Evolutionary conservation across 2,329 filamentous ascomycete genomes (phyloP), one percentile per base, ranked within the genome.

Genomic region (Diaporthe humulicola): DNA sequence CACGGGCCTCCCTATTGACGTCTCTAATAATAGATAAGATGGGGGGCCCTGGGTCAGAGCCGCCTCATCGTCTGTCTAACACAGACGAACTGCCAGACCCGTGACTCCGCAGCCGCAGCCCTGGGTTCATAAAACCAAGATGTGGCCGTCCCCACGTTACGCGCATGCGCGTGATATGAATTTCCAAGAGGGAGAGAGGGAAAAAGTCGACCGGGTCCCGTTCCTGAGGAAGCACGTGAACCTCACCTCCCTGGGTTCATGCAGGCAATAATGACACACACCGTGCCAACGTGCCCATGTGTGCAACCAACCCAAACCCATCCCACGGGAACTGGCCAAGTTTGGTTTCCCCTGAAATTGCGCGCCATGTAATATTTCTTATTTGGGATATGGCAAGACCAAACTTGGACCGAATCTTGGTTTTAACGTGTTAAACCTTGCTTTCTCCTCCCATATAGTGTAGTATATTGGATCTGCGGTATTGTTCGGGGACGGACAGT

Each of bases 1-100:
- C 48, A 69, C 64, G 33, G n/a, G 64, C 14, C 19, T 67, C 61
- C 61, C 25, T 38, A 8, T 25, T 67, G 45, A 28, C 22, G 64
- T 52, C 64, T 28, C 64, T 69, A 69, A 69, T 54, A 69, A 69
- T 69, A 69, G 64, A 69, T 1, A n/a, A n/a, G n/a, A n/a, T n/a
- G n/a, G n/a, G n/a, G 33, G 22, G 25, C 33, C n/a, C 19, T 8
- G 48, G 14, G 38, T 54, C 17, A 67, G 45, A 38, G 61, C 61
- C 30, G 42, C 42, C 19, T 33, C 30, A 25, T 25, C 28, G 30
- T 19, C 22, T 52, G 48, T 52, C 19, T 19, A 52, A 28, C 64
- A 67, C 30, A 38, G 64, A 64, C 40, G 15, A 48, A 4, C 33
- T n/a, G 22, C n/a, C 42, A 52, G n/a, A 19, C n/a, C 22, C 33